These are phyloP conservation scores for Tylopilus balloui DNA, from an alignment of 768 basidiomycete species.

Conservation along the genomic window DNA sequence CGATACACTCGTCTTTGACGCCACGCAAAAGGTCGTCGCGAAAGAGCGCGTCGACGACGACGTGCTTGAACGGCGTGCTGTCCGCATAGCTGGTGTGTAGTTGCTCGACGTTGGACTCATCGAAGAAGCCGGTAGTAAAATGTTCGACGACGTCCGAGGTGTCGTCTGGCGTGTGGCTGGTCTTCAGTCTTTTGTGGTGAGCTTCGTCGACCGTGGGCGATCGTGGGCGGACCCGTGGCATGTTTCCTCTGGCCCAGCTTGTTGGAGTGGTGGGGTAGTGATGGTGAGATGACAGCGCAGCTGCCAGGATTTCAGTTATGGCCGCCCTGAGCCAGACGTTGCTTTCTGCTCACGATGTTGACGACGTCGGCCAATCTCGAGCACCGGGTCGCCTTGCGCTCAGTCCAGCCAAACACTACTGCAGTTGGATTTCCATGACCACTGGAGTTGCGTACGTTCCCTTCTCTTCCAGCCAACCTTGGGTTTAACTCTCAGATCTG, in stretches of 20 bases:
- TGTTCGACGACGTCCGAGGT: slow-evolving; percentile 13
- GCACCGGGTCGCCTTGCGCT: neutral
- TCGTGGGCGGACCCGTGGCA: slow-evolving; percentile 47
- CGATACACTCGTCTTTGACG: slow-evolving; percentile 81
- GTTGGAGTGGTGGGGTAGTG: neutral
- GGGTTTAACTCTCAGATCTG: no score
- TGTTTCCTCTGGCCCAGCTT: slow-evolving; percentile 13
- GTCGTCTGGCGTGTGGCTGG: slow-evolving; percentile 28
- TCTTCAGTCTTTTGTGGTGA: slow-evolving; percentile 36
- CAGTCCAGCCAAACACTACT: neutral
- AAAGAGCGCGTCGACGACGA: slow-evolving; percentile 75
- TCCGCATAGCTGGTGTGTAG: slow-evolving; percentile 53
- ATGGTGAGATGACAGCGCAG: neutral
- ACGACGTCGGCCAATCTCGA: neutral
- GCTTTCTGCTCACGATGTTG: neutral
- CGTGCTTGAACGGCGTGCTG: slow-evolving; percentile 77
- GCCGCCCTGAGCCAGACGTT: neutral
- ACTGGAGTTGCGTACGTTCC: no score
- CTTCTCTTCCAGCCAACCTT: no score
- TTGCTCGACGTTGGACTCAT: slow-evolving; percentile 49
- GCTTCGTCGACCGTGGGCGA: slow-evolving; percentile 34
- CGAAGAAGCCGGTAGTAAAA: slow-evolving; percentile 47
- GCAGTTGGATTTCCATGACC: neutral
- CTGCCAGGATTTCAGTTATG: neutral
- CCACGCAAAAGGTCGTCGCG: slow-evolving; percentile 74